Base-by-base conservation (phyloP, 2,329 filamentous ascomycete genomes). In the Beauveria brongniartii region DNA sequence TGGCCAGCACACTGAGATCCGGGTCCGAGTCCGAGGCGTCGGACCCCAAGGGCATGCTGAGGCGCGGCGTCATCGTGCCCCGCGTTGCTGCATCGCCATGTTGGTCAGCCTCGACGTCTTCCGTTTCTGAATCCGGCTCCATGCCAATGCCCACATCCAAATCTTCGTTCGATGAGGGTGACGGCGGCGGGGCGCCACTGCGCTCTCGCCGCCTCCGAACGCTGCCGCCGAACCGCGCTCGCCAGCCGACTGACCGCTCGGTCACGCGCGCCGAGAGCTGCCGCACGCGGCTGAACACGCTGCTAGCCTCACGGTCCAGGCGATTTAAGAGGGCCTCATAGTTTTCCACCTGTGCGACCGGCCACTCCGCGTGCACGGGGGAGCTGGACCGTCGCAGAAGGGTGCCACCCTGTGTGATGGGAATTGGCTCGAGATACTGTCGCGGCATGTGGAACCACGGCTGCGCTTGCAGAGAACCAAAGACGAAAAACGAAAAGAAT, bases 21-120 rank as follows among this genome's bases (percentile, higher is more conserved):
- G 72, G 72, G 61, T 75, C 74, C 5, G 73, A 74, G 63, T 67
- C 68, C 1, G 72, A 74, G 24, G 70, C 46, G 56, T 75, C 73
- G 6, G 70, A 73, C 18, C 71, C 70, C 51, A 70, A 64, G 10
- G 73, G 70, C 72, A 75, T 70, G 64, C 73, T 75, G 34, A 75
- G 69, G 43, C 73, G 69, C 26, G 71, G 65, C 50, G 68, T 69
- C 51, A 70, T 62, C 24, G 64, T 65, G 34, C 66, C 66, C 14
- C 67, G 66, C 30, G 70, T 67, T 53, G 71, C 73, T 74, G 63
- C 20, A 37, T 50, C 18, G 34, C 20, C 2, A 28, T 59, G 9
- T 10, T 43, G 30, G 46, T 54, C 50, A 54, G 50, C 53, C 16
- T 56, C 59, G 20, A 20, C 4, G 46, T 50, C 30, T 26, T 37